Base-by-base conservation (phyloP, 768 basidiomycete species). In the Sporobolomyces pararoseus region DNA sequence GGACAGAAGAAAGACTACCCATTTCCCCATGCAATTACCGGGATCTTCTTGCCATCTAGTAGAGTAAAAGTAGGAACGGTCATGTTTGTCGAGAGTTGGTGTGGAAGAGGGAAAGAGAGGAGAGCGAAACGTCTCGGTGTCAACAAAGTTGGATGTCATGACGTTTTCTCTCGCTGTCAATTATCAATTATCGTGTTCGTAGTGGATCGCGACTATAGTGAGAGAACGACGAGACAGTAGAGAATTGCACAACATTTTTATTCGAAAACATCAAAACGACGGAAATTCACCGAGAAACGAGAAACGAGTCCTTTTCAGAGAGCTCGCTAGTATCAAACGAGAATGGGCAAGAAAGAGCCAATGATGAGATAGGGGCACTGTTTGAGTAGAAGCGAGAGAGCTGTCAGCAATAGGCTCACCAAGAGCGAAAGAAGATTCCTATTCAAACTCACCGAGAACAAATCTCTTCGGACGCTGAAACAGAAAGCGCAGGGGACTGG, bases 401-500 rank as follows among this genome's bases (percentile, higher is more conserved):
- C n/a, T n/a, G n/a, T n/a, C n/a, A n/a, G n/a, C n/a, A n/a, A n/a
- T n/a, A n/a, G n/a, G n/a, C n/a, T n/a, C n/a, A n/a, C n/a, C n/a
- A 42, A 42, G 39, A 9, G 39, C 9, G 39, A 42, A 47, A 47
- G 13, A 47, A 21, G 13, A 21, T n/a, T n/a, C n/a, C n/a, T n/a
- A n/a, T n/a, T n/a, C n/a, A 23, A 27, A 51, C 58, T 59, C 31
- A 65, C 64, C 35, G 68, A 70, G 46, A 93, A 93, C 31, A 95
- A 82, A 78, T 98, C 95, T 73, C 95, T 82, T 75, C 92, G 85
- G 78, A 99, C 92, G 63, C 91, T 92, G 79, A 96, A 96, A 79
- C 94, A 96, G 80, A 95, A 95, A 27, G 95, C 90, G 57, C 92
- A 88, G 51, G 91, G 89, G 32, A 97, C 86, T 2, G 90, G 90